Percentiles rank a stretch among this genome's conserved stretches.
Conservation (phyloP, 352 stramenopile species). For the Pythium monospermum region DNA sequence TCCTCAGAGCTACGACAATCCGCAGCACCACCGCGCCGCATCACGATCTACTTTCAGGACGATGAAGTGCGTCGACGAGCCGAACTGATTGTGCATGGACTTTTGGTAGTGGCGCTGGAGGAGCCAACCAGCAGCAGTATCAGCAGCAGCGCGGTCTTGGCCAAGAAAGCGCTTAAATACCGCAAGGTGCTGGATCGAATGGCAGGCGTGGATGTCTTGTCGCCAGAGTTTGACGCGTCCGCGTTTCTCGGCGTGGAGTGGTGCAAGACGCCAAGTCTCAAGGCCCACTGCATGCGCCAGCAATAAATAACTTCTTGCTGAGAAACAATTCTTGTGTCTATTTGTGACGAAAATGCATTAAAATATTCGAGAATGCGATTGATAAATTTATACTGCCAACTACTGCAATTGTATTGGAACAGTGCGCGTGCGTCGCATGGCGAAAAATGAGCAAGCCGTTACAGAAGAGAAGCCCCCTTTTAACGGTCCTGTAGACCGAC, state of each 20-base stretch:
- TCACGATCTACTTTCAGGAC: constrained; percentile 16
- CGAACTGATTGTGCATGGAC: not conserved
- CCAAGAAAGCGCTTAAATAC: constrained; percentile 21
- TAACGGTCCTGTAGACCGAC: no score
- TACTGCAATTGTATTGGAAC: no score
- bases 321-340: no score
- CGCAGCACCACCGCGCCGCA: constrained; percentile 1
- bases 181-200: constrained; percentile 16
- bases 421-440: no score
- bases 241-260: constrained; percentile 46
- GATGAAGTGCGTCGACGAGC: not conserved
- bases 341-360: no score
- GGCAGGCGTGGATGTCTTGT: constrained; percentile 11
- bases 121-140: not conserved
- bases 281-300: not conserved
- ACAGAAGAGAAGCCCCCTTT: no score
- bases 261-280: constrained; percentile 12
- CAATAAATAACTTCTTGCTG: no score
- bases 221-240: constrained; percentile 43
- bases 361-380: no score
- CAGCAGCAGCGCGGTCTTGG: constrained; percentile 8
- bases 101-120: not conserved
- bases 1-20: no score
- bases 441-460: no score
- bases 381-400: no score